phyloP scores from a whole-genome alignment of 371 early-diverging fungal genomes.

The Circinella minor region DNA sequence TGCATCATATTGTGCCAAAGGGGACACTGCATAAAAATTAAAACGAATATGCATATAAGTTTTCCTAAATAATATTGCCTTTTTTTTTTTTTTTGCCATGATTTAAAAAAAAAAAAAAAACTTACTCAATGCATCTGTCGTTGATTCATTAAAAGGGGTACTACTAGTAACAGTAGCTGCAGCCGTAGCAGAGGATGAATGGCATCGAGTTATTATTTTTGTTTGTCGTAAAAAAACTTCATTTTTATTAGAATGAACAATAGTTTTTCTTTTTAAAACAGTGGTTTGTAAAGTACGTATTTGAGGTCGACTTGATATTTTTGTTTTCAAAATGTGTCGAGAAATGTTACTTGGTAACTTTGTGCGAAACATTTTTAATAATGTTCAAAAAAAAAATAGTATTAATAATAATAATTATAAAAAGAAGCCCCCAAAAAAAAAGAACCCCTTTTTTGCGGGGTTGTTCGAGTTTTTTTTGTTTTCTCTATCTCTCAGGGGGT shows the following conservation, averaged over 20 bases:
- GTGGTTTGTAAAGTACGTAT: neutral
- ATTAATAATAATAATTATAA: neutral
- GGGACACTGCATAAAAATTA: conserved; percentile 12
- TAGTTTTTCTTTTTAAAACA: neutral
- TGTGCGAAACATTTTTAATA: neutral
- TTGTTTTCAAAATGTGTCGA: neutral
- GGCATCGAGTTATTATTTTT: neutral
- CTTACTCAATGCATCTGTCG: neutral
- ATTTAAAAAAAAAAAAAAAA: neutral
- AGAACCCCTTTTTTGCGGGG: neutral
- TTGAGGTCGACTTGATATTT: neutral
- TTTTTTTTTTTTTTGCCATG: neutral
- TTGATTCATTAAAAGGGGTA: neutral
- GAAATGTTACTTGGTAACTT: neutral
- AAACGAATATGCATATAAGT: neutral
- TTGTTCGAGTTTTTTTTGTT: neutral
- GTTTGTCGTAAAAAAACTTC: neutral
- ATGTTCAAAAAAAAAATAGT: too few species aligned
- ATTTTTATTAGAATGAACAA: neutral
- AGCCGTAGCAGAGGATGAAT: neutral
- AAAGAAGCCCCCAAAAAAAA: neutral
- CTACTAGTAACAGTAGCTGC: neutral
- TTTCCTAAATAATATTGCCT: neutral
- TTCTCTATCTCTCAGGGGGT: neutral
- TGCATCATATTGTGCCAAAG: conserved; percentile 23